A percentile compares a stretch with the other conserved stretches of the same genome.
These are phyloP conservation scores for Citrus glauca DNA, from an alignment of 345 rosid species.

Conservation along the genomic window DNA sequence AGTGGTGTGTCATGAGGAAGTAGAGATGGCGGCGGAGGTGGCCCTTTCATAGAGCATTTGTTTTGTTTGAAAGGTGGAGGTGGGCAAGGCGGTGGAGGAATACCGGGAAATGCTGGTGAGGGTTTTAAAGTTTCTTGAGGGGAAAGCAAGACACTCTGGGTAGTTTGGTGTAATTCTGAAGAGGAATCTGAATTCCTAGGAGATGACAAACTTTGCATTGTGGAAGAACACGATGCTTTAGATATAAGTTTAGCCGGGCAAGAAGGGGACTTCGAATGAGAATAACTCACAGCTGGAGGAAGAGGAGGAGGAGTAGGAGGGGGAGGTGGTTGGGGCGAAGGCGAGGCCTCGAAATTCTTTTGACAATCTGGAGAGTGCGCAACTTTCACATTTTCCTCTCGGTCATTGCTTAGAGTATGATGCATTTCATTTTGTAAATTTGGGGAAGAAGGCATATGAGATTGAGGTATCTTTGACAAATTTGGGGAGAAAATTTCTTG, in stretches of 20 bases:
- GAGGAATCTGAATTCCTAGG: slow-evolving; percentile 24
- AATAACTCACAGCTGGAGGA: slow-evolving; percentile 7
- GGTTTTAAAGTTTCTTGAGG: slow-evolving; percentile 26
- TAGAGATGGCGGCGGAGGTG: slow-evolving; percentile 71
- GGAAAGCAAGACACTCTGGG: slow-evolving; percentile 12
- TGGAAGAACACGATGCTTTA: slow-evolving; percentile 27
- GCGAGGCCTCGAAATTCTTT: slow-evolving; percentile 15
- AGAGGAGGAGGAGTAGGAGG: slow-evolving; percentile 37
- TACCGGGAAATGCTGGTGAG: slow-evolving; percentile 10
- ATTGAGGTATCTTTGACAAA: slow-evolving; percentile 18
- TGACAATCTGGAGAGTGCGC: slow-evolving; percentile 9
- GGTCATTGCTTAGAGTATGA: not conserved
- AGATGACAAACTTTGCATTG: slow-evolving; percentile 25
- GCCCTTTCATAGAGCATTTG: slow-evolving; percentile 35
- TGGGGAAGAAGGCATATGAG: slow-evolving; percentile 13
- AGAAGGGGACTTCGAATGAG: slow-evolving; percentile 9
- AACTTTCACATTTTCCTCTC: not conserved
- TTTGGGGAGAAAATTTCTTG: slow-evolving; percentile 31
- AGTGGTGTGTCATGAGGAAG: slow-evolving; percentile 35
- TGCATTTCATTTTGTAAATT: not conserved
- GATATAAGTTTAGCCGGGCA: slow-evolving; percentile 10
- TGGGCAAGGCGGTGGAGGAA: slow-evolving; percentile 64
- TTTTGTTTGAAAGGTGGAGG: slow-evolving; percentile 46
- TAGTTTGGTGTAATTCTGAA: slow-evolving; percentile 20
- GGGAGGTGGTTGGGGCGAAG: slow-evolving; percentile 40